Percentiles rank a stretch among this genome's conserved stretches.
phyloP scores from a whole-genome alignment of 2,329 filamentous ascomycete species.

The Verticillium klebahnii region DNA sequence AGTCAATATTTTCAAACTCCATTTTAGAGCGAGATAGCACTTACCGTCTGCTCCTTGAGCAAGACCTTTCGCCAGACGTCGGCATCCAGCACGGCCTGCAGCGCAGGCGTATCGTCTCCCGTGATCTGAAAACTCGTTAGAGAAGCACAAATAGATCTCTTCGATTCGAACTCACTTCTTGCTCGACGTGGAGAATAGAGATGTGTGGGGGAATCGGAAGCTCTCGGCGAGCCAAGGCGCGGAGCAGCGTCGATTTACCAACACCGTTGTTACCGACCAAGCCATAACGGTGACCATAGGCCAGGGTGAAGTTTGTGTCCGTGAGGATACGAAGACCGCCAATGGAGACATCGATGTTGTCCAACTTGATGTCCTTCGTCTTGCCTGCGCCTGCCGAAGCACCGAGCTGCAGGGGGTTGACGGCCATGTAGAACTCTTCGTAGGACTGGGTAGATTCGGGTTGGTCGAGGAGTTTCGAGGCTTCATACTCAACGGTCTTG shows the following conservation, averaged over 20 bases:
- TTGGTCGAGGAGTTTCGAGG: constrained; percentile 81
- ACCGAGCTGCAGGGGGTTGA: constrained; percentile 92
- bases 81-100: constrained; percentile 94
- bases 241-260: constrained; percentile 89
- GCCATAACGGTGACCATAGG: constrained; percentile 92
- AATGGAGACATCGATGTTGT: constrained; percentile 93
- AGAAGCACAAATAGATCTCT: not conserved
- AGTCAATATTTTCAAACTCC: constrained; percentile 14
- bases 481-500: constrained; percentile 98
- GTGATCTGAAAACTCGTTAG: constrained; percentile 56
- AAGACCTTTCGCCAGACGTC: constrained; percentile 98
- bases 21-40: constrained; percentile 20
- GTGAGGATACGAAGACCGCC: constrained; percentile 82
- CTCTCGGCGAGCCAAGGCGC: constrained; percentile 88
- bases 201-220: constrained; percentile 94
- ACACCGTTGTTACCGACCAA: constrained; percentile 99
- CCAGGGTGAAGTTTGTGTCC: constrained; percentile 84
- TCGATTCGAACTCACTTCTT: constrained; percentile 62
- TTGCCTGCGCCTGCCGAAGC: constrained; percentile 65
- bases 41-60: constrained; percentile 77
- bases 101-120: constrained; percentile 89
- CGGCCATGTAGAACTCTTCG: constrained; percentile 99
- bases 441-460: constrained; percentile 84
- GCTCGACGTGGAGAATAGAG: constrained; percentile 97
- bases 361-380: constrained; percentile 98